Evolutionary conservation across 176 grass and related monocot species (phyloP), one percentile per base, ranked within the genome.

Genomic region (Chloris gayana): DNA sequence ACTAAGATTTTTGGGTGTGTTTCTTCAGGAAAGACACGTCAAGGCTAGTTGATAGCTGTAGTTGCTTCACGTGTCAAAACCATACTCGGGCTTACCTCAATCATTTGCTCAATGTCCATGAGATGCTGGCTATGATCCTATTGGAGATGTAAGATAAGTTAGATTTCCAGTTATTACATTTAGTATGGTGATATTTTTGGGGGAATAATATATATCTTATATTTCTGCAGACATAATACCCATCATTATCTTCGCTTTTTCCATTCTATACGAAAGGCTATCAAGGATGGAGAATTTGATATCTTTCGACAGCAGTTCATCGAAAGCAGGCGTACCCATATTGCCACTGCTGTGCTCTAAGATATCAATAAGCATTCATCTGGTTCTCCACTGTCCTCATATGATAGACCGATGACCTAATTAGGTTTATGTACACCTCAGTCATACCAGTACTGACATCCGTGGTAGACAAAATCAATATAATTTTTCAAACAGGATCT

Each of bases 81-180:
- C 95, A 98, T 67, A 98, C 95, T 39, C 85, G 89, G 29, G 95
- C 92, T 76, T 98, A 98, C 86, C 83, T 98, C 33, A 98, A 98
- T 85, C 95, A 93, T 83, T 73, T 94, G 72, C 88, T 98, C 14
- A 98, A 93, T 32, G 92, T 94, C 45, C 95, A 98, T 50, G 92
- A 94, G 83, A 98, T 98, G 95, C 64, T 98, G 83, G 92, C 90
- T 63, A 92, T 94, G 67, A 98, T 98, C 85, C 85, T 98, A 81
- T 87, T 98, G 61, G 95, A 98, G 93, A 98, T 98, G 90, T 98
- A 92, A 94, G 88, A 47, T 53, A 51, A 73, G 15, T 50, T 25
- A 22, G 26, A 62, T 50, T 63, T 54, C n/a, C 49, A 78, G 10
- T n/a, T 17, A 65, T 59, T 17, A 25, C n/a, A 86, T 71, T 83